Conservation (phyloP, 1,284 basidiomycete species). For the Porodaedalea pini region DNA sequence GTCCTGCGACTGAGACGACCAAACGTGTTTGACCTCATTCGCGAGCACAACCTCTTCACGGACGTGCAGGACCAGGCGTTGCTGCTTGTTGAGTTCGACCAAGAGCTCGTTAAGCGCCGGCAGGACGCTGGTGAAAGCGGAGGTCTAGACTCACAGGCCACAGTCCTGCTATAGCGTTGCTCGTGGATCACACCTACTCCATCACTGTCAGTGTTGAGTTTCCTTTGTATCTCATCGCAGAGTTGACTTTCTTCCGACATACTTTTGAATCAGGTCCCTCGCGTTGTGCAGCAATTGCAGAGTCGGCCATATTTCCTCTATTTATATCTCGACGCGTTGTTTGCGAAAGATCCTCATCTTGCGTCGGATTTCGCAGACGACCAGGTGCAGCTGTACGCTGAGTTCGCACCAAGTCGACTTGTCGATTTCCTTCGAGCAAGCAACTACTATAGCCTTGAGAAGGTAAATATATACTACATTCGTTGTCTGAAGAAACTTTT, state of each 20-base stretch:
- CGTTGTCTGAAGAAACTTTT: not conserved
- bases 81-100: constrained; percentile 91
- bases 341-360: constrained; percentile 81
- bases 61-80: constrained; percentile 93
- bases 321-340: constrained; percentile 89
- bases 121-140: constrained; percentile 37
- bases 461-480: constrained; percentile 41
- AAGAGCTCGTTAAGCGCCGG: constrained; percentile 72
- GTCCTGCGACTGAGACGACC: constrained; percentile 83
- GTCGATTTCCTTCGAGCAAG: constrained; percentile 92
- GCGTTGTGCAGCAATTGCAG: constrained; percentile 87
- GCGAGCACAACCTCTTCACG: constrained; percentile 92
- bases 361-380: constrained; percentile 81
- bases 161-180: constrained; percentile 76
- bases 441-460: constrained; percentile 89
- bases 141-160: constrained; percentile 28
- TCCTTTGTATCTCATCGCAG: too few species aligned
- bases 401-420: constrained; percentile 74
- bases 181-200: constrained; percentile 94
- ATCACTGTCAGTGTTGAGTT: constrained; percentile 69
- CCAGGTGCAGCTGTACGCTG: constrained; percentile 91
- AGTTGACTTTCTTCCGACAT: not conserved
- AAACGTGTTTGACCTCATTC: constrained; percentile 92
- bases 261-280: constrained; percentile 55
- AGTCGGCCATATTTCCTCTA: constrained; percentile 81